Conservation (phyloP, 225 moss, liverwort and hornwort species). For the Bryum argenteum region DNA sequence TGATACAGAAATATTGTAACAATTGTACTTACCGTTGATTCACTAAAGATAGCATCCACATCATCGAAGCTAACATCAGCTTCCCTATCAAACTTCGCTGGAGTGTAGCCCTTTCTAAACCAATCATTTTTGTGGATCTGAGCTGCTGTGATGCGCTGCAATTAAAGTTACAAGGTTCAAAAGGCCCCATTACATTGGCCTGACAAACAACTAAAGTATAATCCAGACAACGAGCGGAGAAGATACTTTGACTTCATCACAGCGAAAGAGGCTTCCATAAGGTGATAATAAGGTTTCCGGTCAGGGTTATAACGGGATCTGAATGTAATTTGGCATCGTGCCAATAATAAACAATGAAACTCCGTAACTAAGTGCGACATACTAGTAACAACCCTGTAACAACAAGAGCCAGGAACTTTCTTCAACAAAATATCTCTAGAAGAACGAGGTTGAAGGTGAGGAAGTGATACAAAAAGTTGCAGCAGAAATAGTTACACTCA, state of each 20-base stretch:
- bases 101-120: constrained; percentile 92
- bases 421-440: neutral
- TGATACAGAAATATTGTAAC: neutral
- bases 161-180: constrained; percentile 4
- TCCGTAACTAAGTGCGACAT: too few species aligned
- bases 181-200: neutral
- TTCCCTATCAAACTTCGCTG: constrained; percentile 84
- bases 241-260: too few species aligned
- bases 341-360: too few species aligned
- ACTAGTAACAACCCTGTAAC: too few species aligned
- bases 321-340: too few species aligned
- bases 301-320: too few species aligned
- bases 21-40: constrained; percentile 50
- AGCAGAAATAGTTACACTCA: constrained; percentile 35
- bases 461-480: neutral
- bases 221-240: too few species aligned
- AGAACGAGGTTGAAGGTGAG: neutral
- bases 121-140: constrained; percentile 86
- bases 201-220: neutral
- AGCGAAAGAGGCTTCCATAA: too few species aligned
- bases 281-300: too few species aligned
- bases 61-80: constrained; percentile 75
- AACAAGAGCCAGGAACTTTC: too few species aligned
- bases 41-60: constrained; percentile 90
- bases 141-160: constrained; percentile 79